Base-by-base conservation (phyloP, 2,329 filamentous ascomycete genomes). In the Grosmannia clavigera region DNA sequence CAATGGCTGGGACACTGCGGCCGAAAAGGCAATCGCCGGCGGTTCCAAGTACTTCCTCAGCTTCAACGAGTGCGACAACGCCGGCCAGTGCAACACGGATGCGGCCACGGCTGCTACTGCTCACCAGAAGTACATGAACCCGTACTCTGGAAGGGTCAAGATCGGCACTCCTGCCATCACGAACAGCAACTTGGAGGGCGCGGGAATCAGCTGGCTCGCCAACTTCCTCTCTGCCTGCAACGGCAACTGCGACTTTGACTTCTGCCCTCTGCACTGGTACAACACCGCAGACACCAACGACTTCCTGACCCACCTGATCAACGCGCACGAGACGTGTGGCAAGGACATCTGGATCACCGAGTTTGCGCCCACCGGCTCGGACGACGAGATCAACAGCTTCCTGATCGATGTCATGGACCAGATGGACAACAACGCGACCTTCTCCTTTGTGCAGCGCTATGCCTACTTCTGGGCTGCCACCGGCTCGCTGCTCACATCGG, bases 11-110 rank as follows among this genome's bases (percentile, higher is more conserved):
- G 65, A 67, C 38, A 54, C 62, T 16, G 76, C 79, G 63, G 83
- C 78, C 54, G 69, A 77, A 58, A 68, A 70, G 19, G 81, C 81
- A 63, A 78, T 87, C 63, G 66, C 70, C 57, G 69, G 69, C 14
- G 85, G 85, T 60, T 73, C 79, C 64, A 79, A 76, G 63, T 75
- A 78, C 66, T 70, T 88, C 60, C 78, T 88, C 68, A 78, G 78
- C 70, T 88, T 87, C 80, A 90, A 90, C 78, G 86, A 90, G 77
- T 83, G 83, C 54, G 86, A 90, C 70, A 78, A 79, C 63, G 65
- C 66, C 14, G 68, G 69, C n/a, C 85, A 88, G 73, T 74, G 82
- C 66, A 81, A 85, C 75, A 69, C 86, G 69, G 70, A 71, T 29
- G 73, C 82, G n/a, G 66, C 66, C 6, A 69, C 67, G 1, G 83